Conservation (phyloP, 2,329 filamentous ascomycete species). For the Trichoderma sp. region DNA sequence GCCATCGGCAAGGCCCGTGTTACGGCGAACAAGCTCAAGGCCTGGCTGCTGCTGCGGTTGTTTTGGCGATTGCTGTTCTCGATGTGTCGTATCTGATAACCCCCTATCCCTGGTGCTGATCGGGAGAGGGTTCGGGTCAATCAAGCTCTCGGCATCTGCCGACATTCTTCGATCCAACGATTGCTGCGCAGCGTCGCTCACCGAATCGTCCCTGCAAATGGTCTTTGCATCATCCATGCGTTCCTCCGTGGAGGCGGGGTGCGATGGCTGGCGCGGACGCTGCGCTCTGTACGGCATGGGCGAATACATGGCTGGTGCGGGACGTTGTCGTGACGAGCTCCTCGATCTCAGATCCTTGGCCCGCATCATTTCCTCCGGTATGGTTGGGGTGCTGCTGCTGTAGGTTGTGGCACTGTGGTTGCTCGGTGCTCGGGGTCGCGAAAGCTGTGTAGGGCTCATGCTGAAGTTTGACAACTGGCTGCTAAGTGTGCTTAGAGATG, state of each 20-base stretch:
- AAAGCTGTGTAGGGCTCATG: conserved; percentile 25
- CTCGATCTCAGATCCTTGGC: conserved; percentile 8
- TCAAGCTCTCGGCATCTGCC: conserved; percentile 20
- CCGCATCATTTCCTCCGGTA: conserved; percentile 29
- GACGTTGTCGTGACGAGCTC: conserved; percentile 26
- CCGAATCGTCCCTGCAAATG: not conserved
- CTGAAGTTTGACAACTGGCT: conserved; percentile 30
- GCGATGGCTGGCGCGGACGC: conserved; percentile 16
- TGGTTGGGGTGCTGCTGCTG: conserved; percentile 25
- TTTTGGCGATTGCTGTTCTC: not conserved
- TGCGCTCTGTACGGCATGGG: conserved; percentile 19
- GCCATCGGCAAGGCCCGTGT: not conserved
- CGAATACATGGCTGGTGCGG: conserved; percentile 17
- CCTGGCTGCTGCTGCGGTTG: conserved; percentile 5
- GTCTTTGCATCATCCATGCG: not conserved
- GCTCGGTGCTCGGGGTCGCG: conserved; percentile 25
- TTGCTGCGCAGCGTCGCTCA: not conserved
- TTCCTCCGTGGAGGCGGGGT: not conserved
- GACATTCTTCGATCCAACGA: conserved; percentile 11
- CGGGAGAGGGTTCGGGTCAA: conserved; percentile 21
- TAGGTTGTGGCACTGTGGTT: conserved; percentile 11
- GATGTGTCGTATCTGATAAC: not conserved
- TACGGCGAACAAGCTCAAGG: conserved; percentile 11
- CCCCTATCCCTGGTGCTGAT: conserved; percentile 1
- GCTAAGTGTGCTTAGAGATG: conserved; percentile 27